Conservation (phyloP, 2,329 filamentous ascomycete species). For the Aspergillus aculeatus region DNA sequence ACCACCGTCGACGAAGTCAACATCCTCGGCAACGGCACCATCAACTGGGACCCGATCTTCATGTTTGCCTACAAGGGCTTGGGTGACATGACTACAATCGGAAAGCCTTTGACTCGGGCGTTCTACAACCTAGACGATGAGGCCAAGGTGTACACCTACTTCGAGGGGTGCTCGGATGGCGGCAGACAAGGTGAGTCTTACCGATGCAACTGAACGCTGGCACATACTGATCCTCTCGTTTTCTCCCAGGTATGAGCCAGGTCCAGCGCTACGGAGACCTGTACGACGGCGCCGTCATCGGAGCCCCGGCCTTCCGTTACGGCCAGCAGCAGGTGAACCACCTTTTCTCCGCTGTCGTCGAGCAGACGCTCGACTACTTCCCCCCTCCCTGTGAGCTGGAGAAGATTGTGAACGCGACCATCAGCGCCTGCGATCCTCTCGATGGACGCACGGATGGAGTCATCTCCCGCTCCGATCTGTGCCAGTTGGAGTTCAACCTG, state of each 20-base stretch:
- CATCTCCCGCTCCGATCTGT: slow-evolving; percentile 50
- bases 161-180: slow-evolving; percentile 56
- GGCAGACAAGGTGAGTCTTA: slow-evolving; percentile 44
- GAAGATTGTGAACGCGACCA: slow-evolving; percentile 52
- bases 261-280: slow-evolving; percentile 51
- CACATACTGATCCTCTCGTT: background rate
- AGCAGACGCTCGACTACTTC: slow-evolving; percentile 43
- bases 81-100: slow-evolving; percentile 51
- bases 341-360: slow-evolving; percentile 38
- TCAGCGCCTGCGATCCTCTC: slow-evolving; percentile 54
- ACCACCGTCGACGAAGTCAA: slow-evolving; percentile 37
- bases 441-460: slow-evolving; percentile 57
- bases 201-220: background rate
- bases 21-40: slow-evolving; percentile 48
- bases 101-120: slow-evolving; percentile 44
- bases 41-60: slow-evolving; percentile 31
- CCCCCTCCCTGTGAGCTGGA: slow-evolving; percentile 38
- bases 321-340: slow-evolving; percentile 47
- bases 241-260: slow-evolving; percentile 43
- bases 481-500: slow-evolving; percentile 48
- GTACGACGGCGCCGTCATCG: slow-evolving; percentile 48
- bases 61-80: slow-evolving; percentile 49
- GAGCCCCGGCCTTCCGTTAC: slow-evolving; percentile 50
- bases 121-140: slow-evolving; percentile 37
- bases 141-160: slow-evolving; percentile 46